phyloP scores from a whole-genome alignment of 176 grass and related monocot species.

The Aegilops bicornis region DNA sequence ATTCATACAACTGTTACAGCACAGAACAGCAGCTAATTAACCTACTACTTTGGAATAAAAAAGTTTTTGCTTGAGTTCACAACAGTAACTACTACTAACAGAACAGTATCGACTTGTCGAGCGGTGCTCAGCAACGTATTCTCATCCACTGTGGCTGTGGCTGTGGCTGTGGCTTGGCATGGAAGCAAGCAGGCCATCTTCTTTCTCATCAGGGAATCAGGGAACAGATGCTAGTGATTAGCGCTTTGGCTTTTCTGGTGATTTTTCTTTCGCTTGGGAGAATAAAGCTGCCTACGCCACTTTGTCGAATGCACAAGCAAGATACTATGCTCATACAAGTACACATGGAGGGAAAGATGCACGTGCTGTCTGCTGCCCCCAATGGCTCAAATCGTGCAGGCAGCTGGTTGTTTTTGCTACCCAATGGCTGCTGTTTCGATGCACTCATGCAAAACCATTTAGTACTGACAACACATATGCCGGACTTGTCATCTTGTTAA shows the following conservation, averaged over 20 bases:
- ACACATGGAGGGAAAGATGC: background rate
- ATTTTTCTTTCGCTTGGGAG: background rate
- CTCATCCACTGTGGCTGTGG: background rate
- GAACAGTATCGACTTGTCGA: background rate
- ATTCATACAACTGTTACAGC: no score
- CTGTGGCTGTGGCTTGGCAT: background rate
- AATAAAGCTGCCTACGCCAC: background rate
- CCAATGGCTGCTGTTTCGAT: background rate
- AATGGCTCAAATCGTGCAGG: background rate
- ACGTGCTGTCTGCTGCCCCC: background rate
- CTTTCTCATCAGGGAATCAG: background rate
- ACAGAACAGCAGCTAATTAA: background rate
- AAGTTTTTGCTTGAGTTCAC: background rate
- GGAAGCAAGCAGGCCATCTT: constrained; percentile 1
- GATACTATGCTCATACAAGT: background rate
- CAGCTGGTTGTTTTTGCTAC: background rate
- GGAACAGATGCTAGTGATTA: background rate
- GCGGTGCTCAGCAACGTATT: background rate
- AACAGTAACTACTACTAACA: background rate
- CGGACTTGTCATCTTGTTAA: background rate
- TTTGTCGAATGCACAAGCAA: background rate
- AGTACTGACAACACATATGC: background rate
- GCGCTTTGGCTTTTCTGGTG: background rate
- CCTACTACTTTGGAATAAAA: background rate
- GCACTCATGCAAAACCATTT: background rate